phyloP scores from a whole-genome alignment of 352 stramenopile genomes.

The Blastocystis sp. region DNA sequence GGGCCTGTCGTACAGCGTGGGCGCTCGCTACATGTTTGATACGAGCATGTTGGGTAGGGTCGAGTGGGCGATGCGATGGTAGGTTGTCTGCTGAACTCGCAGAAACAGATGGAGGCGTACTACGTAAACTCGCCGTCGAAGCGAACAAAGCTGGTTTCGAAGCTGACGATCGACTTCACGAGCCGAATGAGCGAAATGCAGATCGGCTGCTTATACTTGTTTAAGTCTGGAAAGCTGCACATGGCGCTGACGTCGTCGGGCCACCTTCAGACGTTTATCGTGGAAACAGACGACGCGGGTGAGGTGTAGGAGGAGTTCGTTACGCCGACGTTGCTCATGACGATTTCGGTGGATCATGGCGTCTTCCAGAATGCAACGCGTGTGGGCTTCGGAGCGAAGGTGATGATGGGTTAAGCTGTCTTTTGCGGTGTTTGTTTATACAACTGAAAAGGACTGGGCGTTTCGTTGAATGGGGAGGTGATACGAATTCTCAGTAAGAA shows the following conservation, averaged over 20 bases:
- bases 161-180: neutral
- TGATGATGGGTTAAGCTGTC: slow-evolving; percentile 34
- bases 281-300: neutral
- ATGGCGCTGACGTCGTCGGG: slow-evolving; percentile 18
- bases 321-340: slow-evolving; percentile 1
- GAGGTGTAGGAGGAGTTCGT: slow-evolving; percentile 28
- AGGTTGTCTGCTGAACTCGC: neutral
- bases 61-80: neutral
- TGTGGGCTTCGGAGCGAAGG: slow-evolving; percentile 18
- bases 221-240: slow-evolving; percentile 45
- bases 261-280: slow-evolving; percentile 28
- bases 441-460: neutral
- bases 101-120: neutral
- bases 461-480: slow-evolving; percentile 20
- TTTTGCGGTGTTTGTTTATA: slow-evolving; percentile 54
- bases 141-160: slow-evolving; percentile 20
- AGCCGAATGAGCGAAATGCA: slow-evolving; percentile 24
- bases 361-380: neutral
- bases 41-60: neutral
- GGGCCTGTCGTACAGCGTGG: neutral
- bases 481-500: neutral
- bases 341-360: slow-evolving; percentile 25
- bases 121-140: slow-evolving; percentile 24
- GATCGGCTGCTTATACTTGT: slow-evolving; percentile 11
- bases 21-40: neutral